These are phyloP conservation scores for Ehretia macrophylla DNA, from an alignment of 257 asterid species.

Conservation along the genomic window DNA sequence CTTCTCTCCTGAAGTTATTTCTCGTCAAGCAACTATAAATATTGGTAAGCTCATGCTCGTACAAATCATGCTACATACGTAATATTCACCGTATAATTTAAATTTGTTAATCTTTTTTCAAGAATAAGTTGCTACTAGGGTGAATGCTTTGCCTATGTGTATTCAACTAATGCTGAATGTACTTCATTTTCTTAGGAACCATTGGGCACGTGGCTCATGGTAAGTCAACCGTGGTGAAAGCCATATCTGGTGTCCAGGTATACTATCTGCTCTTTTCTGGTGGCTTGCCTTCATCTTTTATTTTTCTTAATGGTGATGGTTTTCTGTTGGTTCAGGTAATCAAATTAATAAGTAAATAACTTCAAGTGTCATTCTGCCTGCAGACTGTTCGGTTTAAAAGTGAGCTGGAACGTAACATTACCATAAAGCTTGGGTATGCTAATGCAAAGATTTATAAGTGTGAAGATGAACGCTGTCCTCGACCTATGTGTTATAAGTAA, in stretches of 20 bases:
- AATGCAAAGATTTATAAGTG: constrained; percentile 19
- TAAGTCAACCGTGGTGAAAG: constrained; percentile 79
- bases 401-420: constrained; percentile 19
- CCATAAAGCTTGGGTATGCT: constrained; percentile 17
- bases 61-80: too few species aligned
- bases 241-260: constrained; percentile 84
- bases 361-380: neutral
- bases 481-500: constrained; percentile 15
- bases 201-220: constrained; percentile 94
- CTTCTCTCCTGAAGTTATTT: constrained; percentile 71
- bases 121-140: too few species aligned
- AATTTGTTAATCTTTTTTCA: neutral
- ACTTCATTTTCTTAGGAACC: constrained; percentile 40
- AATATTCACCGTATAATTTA: neutral
- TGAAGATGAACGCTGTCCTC: constrained; percentile 17
- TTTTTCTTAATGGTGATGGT: too few species aligned
- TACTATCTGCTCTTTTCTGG: too few species aligned
- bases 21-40: constrained; percentile 80
- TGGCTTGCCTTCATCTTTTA: neutral
- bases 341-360: too few species aligned
- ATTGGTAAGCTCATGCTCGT: constrained; percentile 32
- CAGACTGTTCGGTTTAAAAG: constrained; percentile 19
- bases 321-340: too few species aligned
- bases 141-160: neutral
- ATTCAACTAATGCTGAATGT: neutral